These are phyloP conservation scores for Aspergillus thermomutatus DNA, from an alignment of 2,329 filamentous ascomycete genomes.

Conservation along the genomic window DNA sequence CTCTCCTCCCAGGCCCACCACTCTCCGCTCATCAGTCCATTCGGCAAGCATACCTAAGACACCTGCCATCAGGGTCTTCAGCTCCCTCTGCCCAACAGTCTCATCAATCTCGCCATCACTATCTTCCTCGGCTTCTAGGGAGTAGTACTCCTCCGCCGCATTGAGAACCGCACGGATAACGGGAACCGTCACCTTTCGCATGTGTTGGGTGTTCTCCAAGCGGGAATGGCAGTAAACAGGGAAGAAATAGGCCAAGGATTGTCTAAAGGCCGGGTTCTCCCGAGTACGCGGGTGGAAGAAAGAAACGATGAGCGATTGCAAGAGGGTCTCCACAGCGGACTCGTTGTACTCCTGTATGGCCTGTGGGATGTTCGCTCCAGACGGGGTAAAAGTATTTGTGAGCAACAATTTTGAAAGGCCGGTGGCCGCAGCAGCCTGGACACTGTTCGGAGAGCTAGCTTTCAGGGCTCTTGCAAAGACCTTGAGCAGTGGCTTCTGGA, in stretches of 20 bases:
- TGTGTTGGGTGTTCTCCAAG: constrained; percentile 74
- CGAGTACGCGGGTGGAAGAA: constrained; percentile 87
- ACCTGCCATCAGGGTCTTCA: constrained; percentile 61
- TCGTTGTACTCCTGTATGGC: constrained; percentile 47
- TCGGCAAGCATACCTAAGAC: constrained; percentile 78
- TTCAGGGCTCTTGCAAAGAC: constrained; percentile 81
- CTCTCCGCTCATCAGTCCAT: constrained; percentile 90
- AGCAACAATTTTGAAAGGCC: constrained; percentile 85
- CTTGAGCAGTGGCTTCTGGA: constrained; percentile 68
- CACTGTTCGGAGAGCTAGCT: constrained; percentile 64
- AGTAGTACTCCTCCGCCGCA: constrained; percentile 60
- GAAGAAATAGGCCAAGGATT: constrained; percentile 88
- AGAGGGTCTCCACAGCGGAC: constrained; percentile 65
- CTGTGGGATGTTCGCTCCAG: constrained; percentile 52
- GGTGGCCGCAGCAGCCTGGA: constrained; percentile 77
- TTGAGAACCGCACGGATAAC: constrained; percentile 67
- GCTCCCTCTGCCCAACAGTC: constrained; percentile 65
- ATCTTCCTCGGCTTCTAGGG: constrained; percentile 68
- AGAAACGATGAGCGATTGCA: constrained; percentile 76
- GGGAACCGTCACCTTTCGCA: constrained; percentile 70
- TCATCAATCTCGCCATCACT: constrained; percentile 72
- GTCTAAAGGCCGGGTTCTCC: constrained; percentile 75
- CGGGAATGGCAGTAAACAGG: constrained; percentile 91
- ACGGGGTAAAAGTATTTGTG: constrained; percentile 62
- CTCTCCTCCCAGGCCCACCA: constrained; percentile 58